phyloP scores from a whole-genome alignment of 495 filamentous ascomycete species.

The Lepidopterella palustris region DNA sequence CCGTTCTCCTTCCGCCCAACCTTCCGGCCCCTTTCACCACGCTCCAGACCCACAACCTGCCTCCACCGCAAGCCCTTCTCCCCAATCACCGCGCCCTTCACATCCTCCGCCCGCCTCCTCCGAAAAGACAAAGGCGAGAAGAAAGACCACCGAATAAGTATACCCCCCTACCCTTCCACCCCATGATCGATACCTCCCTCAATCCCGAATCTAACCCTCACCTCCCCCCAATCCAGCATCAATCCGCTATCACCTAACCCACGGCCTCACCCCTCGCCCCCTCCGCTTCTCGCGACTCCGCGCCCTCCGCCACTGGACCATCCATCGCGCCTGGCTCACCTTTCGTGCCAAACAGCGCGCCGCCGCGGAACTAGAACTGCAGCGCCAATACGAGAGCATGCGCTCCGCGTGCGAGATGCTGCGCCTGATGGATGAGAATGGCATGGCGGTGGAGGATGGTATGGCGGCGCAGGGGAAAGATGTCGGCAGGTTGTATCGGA shows the following conservation, averaged over 20 bases:
- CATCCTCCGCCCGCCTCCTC: constrained; percentile 15
- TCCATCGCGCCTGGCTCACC: constrained; percentile 89
- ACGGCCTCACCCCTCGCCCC: constrained; percentile 64
- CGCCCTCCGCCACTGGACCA: constrained; percentile 94
- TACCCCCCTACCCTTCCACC: not conserved
- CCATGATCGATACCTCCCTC: not conserved
- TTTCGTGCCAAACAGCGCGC: constrained; percentile 58
- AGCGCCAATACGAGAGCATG: constrained; percentile 76
- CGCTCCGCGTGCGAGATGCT: constrained; percentile 72
- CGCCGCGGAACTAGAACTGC: constrained; percentile 54
- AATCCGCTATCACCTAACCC: constrained; percentile 60
- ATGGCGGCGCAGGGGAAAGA: constrained; percentile 43
- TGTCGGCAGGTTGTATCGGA: constrained; percentile 71
- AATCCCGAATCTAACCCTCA: constrained; percentile 2
- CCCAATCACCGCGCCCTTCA: constrained; percentile 6
- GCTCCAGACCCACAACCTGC: not conserved
- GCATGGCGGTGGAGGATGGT: constrained; percentile 7
- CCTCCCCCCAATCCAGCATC: constrained; percentile 38
- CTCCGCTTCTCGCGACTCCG: constrained; percentile 82
- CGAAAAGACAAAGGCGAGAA: constrained; percentile 9
- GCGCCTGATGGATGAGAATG: constrained; percentile 40
- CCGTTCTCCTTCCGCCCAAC: not conserved
- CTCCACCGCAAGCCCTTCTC: constrained; percentile 3
- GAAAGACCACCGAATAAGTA: constrained; percentile 24
- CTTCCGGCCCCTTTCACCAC: constrained; percentile 5